These are phyloP conservation scores for Lasiosphaeria ovina DNA, from an alignment of 495 filamentous ascomycete genomes.

Conservation along the genomic window DNA sequence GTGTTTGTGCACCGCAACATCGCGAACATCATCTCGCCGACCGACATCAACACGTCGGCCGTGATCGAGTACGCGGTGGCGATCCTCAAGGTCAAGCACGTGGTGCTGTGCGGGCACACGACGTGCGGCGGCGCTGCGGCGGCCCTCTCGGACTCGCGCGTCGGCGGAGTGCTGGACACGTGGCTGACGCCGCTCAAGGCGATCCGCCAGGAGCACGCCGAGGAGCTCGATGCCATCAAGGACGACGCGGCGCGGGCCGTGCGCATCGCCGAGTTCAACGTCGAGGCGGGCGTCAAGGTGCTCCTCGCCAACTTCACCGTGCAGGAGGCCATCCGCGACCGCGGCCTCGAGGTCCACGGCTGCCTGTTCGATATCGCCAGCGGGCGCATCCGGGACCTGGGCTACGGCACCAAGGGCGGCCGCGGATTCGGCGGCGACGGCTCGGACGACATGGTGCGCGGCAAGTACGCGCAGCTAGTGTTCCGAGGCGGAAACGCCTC, in stretches of 20 bases:
- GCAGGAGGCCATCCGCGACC: slow-evolving; percentile 62
- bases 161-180: slow-evolving; percentile 74
- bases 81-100: slow-evolving; percentile 73
- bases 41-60: slow-evolving; percentile 69
- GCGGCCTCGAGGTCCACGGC: slow-evolving; percentile 73
- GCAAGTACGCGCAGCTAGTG: slow-evolving; percentile 50
- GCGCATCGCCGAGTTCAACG: slow-evolving; percentile 67
- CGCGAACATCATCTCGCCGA: slow-evolving; percentile 78
- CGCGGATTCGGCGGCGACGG: slow-evolving; percentile 9
- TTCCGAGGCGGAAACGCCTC: slow-evolving; percentile 39
- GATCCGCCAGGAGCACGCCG: slow-evolving; percentile 54
- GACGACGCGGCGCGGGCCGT: slow-evolving; percentile 49
- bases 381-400: slow-evolving; percentile 60
- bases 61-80: slow-evolving; percentile 84
- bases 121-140: slow-evolving; percentile 75
- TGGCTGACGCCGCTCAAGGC: slow-evolving; percentile 74
- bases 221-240: slow-evolving; percentile 50
- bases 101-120: slow-evolving; percentile 84
- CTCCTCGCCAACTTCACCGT: slow-evolving; percentile 61
- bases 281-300: slow-evolving; percentile 61
- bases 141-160: slow-evolving; percentile 61
- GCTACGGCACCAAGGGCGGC: slow-evolving; percentile 42
- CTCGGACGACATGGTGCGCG: slow-evolving; percentile 37
- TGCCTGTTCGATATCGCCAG: slow-evolving; percentile 63
- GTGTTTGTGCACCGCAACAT: slow-evolving; percentile 95